A percentile compares a stretch with the other conserved stretches of the same genome.
phyloP scores from a whole-genome alignment of 2,329 filamentous ascomycete genomes.

The Hypoxylon sp. region DNA sequence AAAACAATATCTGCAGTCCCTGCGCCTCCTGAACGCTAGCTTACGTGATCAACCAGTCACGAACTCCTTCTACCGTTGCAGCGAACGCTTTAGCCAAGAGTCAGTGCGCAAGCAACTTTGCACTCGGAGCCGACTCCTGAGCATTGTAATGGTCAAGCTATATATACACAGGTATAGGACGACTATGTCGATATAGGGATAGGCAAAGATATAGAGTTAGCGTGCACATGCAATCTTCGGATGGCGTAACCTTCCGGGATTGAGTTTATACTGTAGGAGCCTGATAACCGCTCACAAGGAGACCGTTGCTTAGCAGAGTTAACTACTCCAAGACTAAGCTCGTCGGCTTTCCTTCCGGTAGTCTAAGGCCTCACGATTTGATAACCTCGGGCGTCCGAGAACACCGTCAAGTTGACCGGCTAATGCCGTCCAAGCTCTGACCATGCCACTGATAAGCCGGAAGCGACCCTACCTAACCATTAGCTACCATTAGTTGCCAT shows the following conservation, averaged over 20 bases:
- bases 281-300: conserved; percentile 2
- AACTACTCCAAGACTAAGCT: conserved; percentile 24
- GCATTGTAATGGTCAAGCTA: neutral
- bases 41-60: too few species aligned
- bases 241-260: conserved; percentile 25
- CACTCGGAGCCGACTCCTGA: neutral
- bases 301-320: conserved; percentile 8
- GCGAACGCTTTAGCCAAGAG: conserved; percentile 18
- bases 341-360: conserved; percentile 14
- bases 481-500: conserved; percentile 29
- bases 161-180: neutral
- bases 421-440: neutral
- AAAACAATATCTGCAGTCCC: too few species aligned
- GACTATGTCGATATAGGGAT: too few species aligned
- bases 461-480: conserved; percentile 20
- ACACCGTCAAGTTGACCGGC: conserved; percentile 27
- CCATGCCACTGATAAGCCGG: conserved; percentile 27
- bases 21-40: too few species aligned
- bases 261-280: conserved; percentile 12
- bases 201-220: neutral
- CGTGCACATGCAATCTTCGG: neutral
- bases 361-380: neutral
- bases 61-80: conserved; percentile 13
- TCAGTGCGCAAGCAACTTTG: conserved; percentile 4
- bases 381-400: conserved; percentile 23